phyloP scores from a whole-genome alignment of 192 early-diverging fungal genomes.

The Linderina pennispora region DNA sequence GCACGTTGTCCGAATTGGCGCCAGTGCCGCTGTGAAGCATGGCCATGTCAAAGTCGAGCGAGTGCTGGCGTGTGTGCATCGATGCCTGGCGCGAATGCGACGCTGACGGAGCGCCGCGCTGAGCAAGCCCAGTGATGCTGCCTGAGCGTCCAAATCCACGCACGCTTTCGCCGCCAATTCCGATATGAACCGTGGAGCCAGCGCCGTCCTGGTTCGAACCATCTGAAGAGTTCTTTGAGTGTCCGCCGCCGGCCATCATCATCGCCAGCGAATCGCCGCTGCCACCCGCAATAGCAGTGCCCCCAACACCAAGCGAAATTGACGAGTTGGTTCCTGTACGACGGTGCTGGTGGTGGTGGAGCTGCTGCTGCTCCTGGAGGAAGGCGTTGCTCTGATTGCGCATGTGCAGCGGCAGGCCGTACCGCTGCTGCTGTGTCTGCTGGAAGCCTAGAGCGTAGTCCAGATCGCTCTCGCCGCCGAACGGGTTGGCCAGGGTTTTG shows the following conservation, averaged over 20 bases:
- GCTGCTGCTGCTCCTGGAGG: background rate
- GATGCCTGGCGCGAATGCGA: slow-evolving; percentile 33
- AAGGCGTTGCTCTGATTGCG: background rate
- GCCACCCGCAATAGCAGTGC: background rate
- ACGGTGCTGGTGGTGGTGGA: background rate
- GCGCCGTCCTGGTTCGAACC: slow-evolving; percentile 1
- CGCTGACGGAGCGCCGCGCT: slow-evolving; percentile 1
- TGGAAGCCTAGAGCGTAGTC: background rate
- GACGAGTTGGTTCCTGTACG: background rate
- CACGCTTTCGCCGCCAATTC: slow-evolving; percentile 38
- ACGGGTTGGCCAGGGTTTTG: slow-evolving; percentile 35
- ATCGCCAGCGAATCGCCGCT: background rate
- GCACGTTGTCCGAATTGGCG: slow-evolving; percentile 48
- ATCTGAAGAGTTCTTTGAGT: slow-evolving; percentile 8
- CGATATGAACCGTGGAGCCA: slow-evolving; percentile 15
- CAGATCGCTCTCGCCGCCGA: slow-evolving; percentile 1
- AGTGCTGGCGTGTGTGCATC: slow-evolving; percentile 27
- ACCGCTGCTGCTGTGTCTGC: slow-evolving; percentile 1
- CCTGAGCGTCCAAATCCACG: slow-evolving; percentile 1
- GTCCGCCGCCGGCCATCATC: background rate
- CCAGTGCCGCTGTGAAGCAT: slow-evolving; percentile 4
- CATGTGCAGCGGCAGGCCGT: background rate
- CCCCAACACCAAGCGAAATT: background rate
- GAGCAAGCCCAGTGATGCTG: background rate
- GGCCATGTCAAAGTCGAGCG: slow-evolving; percentile 21